phyloP scores from a whole-genome alignment of 2,329 filamentous ascomycete species.

The Penicillium sp. region DNA sequence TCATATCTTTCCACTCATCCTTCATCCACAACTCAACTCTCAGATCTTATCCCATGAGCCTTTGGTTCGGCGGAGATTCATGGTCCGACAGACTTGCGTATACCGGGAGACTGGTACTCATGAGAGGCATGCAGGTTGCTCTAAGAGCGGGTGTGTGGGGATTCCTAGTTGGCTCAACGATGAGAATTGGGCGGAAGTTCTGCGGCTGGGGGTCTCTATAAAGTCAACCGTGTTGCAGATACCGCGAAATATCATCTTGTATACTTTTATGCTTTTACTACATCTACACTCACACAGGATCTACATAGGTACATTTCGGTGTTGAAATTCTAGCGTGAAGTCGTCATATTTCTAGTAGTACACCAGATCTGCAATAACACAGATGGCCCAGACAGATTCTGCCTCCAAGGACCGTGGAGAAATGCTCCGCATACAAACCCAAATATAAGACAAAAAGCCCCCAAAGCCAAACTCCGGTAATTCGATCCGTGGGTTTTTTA shows the following conservation, averaged over 20 bases:
- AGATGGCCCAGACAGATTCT: background rate
- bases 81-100: conserved; percentile 31
- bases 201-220: conserved; percentile 39
- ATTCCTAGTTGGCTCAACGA: conserved; percentile 34
- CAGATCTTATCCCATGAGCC: conserved; percentile 30
- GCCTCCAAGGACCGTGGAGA: background rate
- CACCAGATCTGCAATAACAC: conserved; percentile 3
- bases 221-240: background rate
- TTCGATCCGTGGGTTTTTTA: background rate
- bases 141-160: conserved; percentile 38
- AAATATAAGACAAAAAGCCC: background rate
- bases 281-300: background rate
- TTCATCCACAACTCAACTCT: conserved; percentile 18
- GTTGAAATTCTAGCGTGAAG: conserved; percentile 2
- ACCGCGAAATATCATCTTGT: background rate
- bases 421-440: background rate
- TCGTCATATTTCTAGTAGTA: conserved; percentile 15
- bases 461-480: background rate
- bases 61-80: conserved; percentile 35
- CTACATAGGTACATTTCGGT: background rate
- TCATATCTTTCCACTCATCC: conserved; percentile 33
- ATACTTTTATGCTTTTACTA: background rate
- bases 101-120: conserved; percentile 33
- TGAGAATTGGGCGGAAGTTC: conserved; percentile 37
- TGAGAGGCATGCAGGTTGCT: conserved; percentile 36